These are phyloP conservation scores for Candida tetrigidarum DNA, from an alignment of 1,139 yeast species.

Conservation along the genomic window DNA sequence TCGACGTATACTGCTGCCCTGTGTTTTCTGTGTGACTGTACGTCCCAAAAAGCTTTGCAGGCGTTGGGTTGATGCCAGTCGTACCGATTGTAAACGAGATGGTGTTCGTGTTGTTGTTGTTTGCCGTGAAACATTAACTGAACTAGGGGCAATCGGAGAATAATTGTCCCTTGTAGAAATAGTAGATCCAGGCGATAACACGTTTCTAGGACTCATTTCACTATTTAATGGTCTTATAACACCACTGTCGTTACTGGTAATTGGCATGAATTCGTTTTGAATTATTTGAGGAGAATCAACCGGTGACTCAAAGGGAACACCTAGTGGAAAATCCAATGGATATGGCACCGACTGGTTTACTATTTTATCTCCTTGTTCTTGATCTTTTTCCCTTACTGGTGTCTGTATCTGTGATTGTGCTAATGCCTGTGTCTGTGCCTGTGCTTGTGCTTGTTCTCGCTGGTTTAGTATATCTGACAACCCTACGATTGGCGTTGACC, in stretches of 20 bases:
- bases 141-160: neutral
- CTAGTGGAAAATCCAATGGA: constrained; percentile 9
- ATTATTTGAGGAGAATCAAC: constrained; percentile 13
- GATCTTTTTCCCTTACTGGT: no score
- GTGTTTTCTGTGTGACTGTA: constrained; percentile 8
- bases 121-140: constrained; percentile 1
- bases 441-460: no score
- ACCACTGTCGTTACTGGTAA: constrained; percentile 4
- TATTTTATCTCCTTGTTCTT: neutral
- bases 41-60: constrained; percentile 5
- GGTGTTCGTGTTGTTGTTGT: constrained; percentile 2
- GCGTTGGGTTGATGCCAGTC: constrained; percentile 7
- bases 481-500: constrained; percentile 11
- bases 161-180: neutral
- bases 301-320: constrained; percentile 14
- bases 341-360: constrained; percentile 10
- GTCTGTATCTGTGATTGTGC: no score
- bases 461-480: constrained; percentile 8
- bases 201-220: constrained; percentile 2
- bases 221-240: neutral
- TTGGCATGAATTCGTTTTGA: constrained; percentile 14
- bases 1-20: constrained; percentile 21
- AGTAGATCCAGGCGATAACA: constrained; percentile 4
- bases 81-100: neutral
- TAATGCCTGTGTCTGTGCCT: no score